Percentiles rank a stretch among this genome's conserved stretches.
phyloP scores from a whole-genome alignment of 2,329 filamentous ascomycete species.

The Achaetomium macrosporum region DNA sequence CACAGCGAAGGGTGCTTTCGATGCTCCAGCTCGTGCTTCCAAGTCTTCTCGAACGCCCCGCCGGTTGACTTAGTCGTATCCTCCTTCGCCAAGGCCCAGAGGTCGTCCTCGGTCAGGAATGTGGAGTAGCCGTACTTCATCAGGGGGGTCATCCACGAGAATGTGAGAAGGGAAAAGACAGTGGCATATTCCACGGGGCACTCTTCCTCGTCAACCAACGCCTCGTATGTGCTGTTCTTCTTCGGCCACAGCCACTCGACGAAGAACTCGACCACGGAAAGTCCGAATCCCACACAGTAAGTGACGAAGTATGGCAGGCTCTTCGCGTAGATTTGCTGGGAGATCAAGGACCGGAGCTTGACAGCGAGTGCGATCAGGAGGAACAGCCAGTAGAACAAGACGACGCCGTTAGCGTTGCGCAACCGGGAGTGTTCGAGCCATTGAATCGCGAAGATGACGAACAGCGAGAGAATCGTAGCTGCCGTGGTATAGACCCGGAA shows the following conservation, averaged over 20 bases:
- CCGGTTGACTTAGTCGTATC: conserved; percentile 76
- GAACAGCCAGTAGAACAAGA: conserved; percentile 87
- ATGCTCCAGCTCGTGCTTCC: conserved; percentile 67
- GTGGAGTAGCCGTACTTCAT: conserved; percentile 93
- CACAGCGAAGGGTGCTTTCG: conserved; percentile 73
- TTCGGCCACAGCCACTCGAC: conserved; percentile 88
- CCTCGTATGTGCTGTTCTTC: conserved; percentile 56
- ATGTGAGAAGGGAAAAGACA: conserved; percentile 87
- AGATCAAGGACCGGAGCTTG: conserved; percentile 80
- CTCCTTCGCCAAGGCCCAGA: conserved; percentile 80
- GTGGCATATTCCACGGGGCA: conserved; percentile 85
- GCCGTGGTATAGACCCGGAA: conserved; percentile 82
- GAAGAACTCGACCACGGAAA: conserved; percentile 65
- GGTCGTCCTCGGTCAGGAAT: conserved; percentile 86
- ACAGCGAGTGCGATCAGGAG: conserved; percentile 71
- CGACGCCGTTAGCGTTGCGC: conserved; percentile 79
- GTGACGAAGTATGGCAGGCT: conserved; percentile 70
- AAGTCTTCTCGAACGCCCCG: conserved; percentile 63
- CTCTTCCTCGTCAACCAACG: conserved; percentile 53
- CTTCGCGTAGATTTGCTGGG: conserved; percentile 63
- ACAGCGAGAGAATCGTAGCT: conserved; percentile 64
- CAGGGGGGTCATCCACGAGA: conserved; percentile 97
- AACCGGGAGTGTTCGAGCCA: conserved; percentile 81
- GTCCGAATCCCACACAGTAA: conserved; percentile 65
- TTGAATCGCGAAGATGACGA: conserved; percentile 71